Evolutionary conservation across 2,329 filamentous ascomycete species (phyloP), one percentile per base, ranked within the genome.

Genomic region (Rhynchosporium graminicola): DNA sequence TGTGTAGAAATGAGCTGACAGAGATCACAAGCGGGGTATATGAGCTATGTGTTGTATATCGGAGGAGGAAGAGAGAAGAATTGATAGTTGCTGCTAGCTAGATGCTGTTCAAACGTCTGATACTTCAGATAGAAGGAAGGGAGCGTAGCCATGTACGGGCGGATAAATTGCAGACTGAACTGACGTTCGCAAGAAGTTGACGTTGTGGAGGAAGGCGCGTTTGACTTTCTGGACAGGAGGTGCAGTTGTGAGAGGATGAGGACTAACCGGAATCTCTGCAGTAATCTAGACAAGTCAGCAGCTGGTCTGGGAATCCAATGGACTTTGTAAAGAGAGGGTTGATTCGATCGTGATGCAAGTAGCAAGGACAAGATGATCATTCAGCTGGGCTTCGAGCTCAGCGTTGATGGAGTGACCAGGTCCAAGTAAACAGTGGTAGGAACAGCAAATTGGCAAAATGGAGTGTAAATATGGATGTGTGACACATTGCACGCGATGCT

Each of bases 211-310:
- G 36, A 42, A 54, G 26, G 36, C 13, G 36, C 26, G 10, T 42
- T 54, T 15, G 36, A 6, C 36, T 3, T 13, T 10, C 3, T 9
- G 36, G 51, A 33, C 40, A 5, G 36, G 0, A 54, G 51, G 20
- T 28, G 51, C 33, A 54, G 13, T 8, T 40, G 51, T 29, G 33
- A 6, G 10, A n/a, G 6, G 20, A 20, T 28, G 9, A 26, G 36
- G 38, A 54, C 51, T 54, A 54, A 54, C 51, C 51, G 26, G 51
- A 42, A 36, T 42, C 20, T 54, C n/a, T 36, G 47, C 36, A 54
- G 51, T 29, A 54, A 29, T 29, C 20, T 54, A 26, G n/a, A 54
- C n/a, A 42, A 54, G 51, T 54, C 13, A 54, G 51, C n/a, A 54
- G 3, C 15, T 54, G 36, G 20, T 8, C 36, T 6, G 12, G 38